Evolutionary conservation across 495 filamentous ascomycete species (phyloP).

Genomic region (Diplogelasinospora grovesii): DNA sequence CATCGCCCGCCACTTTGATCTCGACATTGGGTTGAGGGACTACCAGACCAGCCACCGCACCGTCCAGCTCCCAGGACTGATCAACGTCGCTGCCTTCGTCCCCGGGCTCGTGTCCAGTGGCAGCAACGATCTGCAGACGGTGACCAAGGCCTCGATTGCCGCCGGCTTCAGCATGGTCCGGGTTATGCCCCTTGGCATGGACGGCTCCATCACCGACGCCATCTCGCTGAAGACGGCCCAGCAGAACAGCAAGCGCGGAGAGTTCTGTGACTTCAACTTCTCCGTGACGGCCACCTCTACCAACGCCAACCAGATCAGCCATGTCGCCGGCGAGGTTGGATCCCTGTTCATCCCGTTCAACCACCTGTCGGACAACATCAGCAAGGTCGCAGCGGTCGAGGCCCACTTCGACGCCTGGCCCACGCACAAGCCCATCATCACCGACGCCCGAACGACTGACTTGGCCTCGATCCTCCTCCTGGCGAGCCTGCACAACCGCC

Average conservation of each 20-base stretch:
- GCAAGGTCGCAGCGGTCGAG: constrained; percentile 75
- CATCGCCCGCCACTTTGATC: constrained; percentile 76
- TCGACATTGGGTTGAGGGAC: constrained; percentile 75
- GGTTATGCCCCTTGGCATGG: constrained; percentile 70
- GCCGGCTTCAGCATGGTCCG: constrained; percentile 81
- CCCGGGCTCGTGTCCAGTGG: constrained; percentile 59
- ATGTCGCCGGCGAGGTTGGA: constrained; percentile 67
- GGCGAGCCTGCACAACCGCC: constrained; percentile 75
- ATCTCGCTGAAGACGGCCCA: constrained; percentile 69
- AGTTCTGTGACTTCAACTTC: constrained; percentile 79
- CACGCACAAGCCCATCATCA: constrained; percentile 73
- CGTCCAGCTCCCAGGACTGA: constrained; percentile 65
- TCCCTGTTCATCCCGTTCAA: constrained; percentile 87
- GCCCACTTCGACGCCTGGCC: constrained; percentile 80
- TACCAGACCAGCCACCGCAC: constrained; percentile 84
- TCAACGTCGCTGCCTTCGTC: constrained; percentile 77
- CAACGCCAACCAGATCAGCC: constrained; percentile 69
- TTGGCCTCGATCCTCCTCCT: constrained; percentile 73
- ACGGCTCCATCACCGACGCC: constrained; percentile 66
- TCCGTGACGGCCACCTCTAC: constrained; percentile 72
- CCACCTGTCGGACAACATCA: constrained; percentile 78
- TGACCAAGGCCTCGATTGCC: constrained; percentile 68
- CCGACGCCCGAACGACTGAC: constrained; percentile 78
- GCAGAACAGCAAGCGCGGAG: constrained; percentile 59
- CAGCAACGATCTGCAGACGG: constrained; percentile 61